Percentiles rank a stretch among this genome's conserved stretches.
phyloP scores from a whole-genome alignment of 2,329 filamentous ascomycete species.

The Golovinomyces cichoracearum region DNA sequence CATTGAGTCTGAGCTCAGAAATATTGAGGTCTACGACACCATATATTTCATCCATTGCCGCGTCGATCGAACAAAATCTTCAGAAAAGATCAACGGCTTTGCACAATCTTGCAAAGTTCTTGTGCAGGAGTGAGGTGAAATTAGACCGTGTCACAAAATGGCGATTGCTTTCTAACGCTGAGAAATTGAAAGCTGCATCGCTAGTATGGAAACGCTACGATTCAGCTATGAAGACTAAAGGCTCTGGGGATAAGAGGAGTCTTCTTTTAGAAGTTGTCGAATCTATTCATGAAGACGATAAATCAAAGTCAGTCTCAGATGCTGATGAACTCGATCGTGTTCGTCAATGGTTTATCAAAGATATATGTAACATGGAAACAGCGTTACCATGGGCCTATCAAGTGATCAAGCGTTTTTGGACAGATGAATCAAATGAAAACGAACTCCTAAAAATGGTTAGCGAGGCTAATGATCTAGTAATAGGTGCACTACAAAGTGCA shows the following conservation, averaged over 20 bases:
- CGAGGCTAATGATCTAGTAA: slow-evolving; percentile 54
- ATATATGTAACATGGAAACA: slow-evolving; percentile 44
- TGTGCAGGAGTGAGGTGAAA: slow-evolving; percentile 37
- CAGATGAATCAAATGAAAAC: slow-evolving; percentile 30
- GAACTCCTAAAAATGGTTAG: slow-evolving; percentile 15
- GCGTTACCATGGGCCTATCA: slow-evolving; percentile 59
- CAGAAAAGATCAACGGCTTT: slow-evolving; percentile 46
- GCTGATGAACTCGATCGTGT: slow-evolving; percentile 52
- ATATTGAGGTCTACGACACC: slow-evolving; percentile 54
- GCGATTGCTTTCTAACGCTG: slow-evolving; percentile 66
- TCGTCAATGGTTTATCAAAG: slow-evolving; percentile 65
- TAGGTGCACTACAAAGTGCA: slow-evolving; percentile 33
- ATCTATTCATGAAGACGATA: slow-evolving; percentile 51
- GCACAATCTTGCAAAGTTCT: slow-evolving; percentile 44
- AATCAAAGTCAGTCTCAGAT: slow-evolving; percentile 36
- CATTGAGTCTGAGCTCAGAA: slow-evolving; percentile 51
- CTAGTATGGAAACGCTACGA: slow-evolving; percentile 65
- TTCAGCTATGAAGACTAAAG: slow-evolving; percentile 31
- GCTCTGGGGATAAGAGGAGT: slow-evolving; percentile 36
- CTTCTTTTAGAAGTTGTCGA: slow-evolving; percentile 50
- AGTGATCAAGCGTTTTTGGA: slow-evolving; percentile 46
- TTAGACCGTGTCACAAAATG: slow-evolving; percentile 47
- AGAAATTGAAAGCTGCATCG: slow-evolving; percentile 61
- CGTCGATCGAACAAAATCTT: slow-evolving; percentile 61
- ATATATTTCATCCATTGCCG: slow-evolving; percentile 45